These are phyloP conservation scores for Colletotrichum truncatum DNA, from an alignment of 2,329 filamentous ascomycete genomes.

Conservation along the genomic window DNA sequence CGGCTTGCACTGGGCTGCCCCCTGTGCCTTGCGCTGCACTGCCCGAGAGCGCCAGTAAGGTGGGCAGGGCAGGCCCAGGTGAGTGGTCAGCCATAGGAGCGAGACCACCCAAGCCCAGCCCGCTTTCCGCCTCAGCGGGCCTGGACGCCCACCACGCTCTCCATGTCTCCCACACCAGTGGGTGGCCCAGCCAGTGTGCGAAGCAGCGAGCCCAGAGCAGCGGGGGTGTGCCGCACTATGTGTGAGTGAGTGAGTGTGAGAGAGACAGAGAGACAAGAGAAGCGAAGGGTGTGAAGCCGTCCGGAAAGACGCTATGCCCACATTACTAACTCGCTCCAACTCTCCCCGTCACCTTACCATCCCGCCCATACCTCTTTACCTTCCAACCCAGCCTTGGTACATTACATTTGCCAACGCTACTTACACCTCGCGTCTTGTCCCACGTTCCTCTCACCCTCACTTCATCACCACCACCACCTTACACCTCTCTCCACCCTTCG, in stretches of 20 bases:
- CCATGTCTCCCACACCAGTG: neutral
- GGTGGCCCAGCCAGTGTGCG: neutral
- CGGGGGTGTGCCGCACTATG: slow-evolving; percentile 7
- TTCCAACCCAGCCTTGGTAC: neutral
- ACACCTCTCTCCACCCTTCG: slow-evolving; percentile 1
- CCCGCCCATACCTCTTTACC: slow-evolving; percentile 6
- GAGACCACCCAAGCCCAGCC: neutral
- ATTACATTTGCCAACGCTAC: slow-evolving; percentile 6
- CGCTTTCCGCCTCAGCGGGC: slow-evolving; percentile 3
- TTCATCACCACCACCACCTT: slow-evolving; percentile 5
- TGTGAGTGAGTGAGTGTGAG: neutral
- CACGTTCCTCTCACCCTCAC: slow-evolving; percentile 13
- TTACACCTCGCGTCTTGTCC: slow-evolving; percentile 10
- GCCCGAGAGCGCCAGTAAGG: slow-evolving; percentile 13
- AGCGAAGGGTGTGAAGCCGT: slow-evolving; percentile 12
- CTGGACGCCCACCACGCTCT: neutral
- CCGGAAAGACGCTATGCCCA: slow-evolving; percentile 26
- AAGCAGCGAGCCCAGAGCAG: slow-evolving; percentile 1
- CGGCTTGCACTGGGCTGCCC: slow-evolving; percentile 9
- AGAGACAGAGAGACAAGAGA: neutral
- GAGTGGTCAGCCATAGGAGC: neutral
- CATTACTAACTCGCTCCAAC: slow-evolving; percentile 29
- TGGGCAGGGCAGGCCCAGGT: neutral
- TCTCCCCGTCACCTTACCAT: slow-evolving; percentile 15
- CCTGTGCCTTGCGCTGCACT: slow-evolving; percentile 25